Base-by-base conservation (phyloP, 768 basidiomycete genomes). In the Tricholoma furcatifolium region DNA sequence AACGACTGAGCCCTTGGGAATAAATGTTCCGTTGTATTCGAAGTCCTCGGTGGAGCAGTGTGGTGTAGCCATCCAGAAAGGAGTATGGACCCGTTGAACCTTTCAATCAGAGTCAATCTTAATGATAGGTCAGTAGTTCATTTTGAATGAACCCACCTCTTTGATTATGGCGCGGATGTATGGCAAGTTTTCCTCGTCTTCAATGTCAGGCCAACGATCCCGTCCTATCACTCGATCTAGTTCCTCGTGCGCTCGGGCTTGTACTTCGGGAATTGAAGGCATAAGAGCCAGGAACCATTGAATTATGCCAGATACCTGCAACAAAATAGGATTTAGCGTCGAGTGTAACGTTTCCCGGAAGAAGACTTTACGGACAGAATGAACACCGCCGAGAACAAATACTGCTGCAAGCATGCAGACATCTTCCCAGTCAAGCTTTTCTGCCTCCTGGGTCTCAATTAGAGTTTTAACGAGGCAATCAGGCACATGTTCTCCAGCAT, bases 391-490 rank as follows among this genome's bases (percentile, higher is more conserved):
- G 4, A 74, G 69, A 54, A 70, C 72, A 54, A 77, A 76, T 2
- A 67, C 72, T 5, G 71, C 60, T 14, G 69, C 65, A 7, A 79
- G 60, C 32, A 76, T 71, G 7, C 63, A 47, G 57, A 76, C 67
- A 56, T 79, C 77, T 6, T 69, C 43, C 52, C 65, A 60, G 50
- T 71, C 70, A 12, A 77, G 62, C 30, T 66, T 50, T 40, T 76
- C 73, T 48, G 70, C 59, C 17, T 70, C 64, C 49, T 60, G 61
- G 24, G 56, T 53, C 17, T 66, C 47, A 1, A 78, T 54, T 23
- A 77, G 54, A 6, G 67, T 70, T 53, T 75, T 77, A 0, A 67
- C 74, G 9, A 78, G 58, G 52, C 77, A 78, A 45, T 78, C 71
- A 7, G 75, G 72, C 6, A 77, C 67, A n/a, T 66, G 41, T 14